Base-by-base conservation (phyloP, 1,139 yeast genomes). In the Lodderomyces jiufengensis region DNA sequence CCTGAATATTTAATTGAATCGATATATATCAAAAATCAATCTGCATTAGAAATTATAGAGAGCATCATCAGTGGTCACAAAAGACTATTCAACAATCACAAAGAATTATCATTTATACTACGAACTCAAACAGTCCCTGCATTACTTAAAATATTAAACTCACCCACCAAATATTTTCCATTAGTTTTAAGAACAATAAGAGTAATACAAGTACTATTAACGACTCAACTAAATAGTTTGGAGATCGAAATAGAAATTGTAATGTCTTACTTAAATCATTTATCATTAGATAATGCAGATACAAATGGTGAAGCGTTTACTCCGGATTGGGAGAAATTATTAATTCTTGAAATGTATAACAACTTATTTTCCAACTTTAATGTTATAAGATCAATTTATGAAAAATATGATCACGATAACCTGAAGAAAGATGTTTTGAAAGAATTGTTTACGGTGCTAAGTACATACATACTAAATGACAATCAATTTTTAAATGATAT, bases 241-340 rank as follows among this genome's bases (percentile, higher is more conserved):
- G 80, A 76, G 35, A 73, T 84, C 27, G 97, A 90, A 55, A 72
- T 86, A 22, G 96, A 87, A 51, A 87, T 87, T 6, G 76, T 90
- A 1, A 58, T 90, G 15, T 80, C 95, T 0, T 66, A 83, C 28
- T 59, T 88, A 26, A 84, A 84, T 21, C 95, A 85, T 49, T 70
- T 77, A 29, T 55, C 86, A 8, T 67, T 66, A 15, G 54, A 52
- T 26, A 52, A 51, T 18, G 45, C 50, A 10, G 37, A 31, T 4
- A 32, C 28, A 12, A 20, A 30, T 9, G 30, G 31, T 9, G 23
- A 20, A 12, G 41, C 34, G 6, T 29, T 32, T 9, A 23, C 25
- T 6, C 30, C 32, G 11, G n/a, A 16, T 14, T 90, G 97, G 96
- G 85, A 84, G 47, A 77, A 78, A 42, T 70, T 80, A 1, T 55